Evolutionary conservation across 2,329 filamentous ascomycete genomes (phyloP), one percentile per base, ranked within the genome.

Genomic region (Emydomyces testavorans): DNA sequence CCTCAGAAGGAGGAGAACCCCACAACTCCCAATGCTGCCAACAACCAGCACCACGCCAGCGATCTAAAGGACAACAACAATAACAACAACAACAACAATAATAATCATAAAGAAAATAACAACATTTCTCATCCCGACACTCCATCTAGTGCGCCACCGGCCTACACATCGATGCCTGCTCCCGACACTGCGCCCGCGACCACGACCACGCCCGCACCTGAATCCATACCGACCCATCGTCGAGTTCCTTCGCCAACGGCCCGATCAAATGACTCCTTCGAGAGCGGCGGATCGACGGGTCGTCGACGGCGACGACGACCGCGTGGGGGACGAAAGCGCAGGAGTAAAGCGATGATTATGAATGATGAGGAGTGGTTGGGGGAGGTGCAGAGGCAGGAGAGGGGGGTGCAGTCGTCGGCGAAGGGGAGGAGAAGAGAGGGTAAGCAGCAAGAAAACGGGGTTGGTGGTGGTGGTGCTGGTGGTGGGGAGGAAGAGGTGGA

Each of bases 111-210:
- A n/a, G n/a, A n/a, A n/a, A n/a, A n/a, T n/a, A 20, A 6, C n/a
- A 6, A 29, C 15, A 8, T 15, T 6, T 26, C 34, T 29, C 35
- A 18, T 23, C 20, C 28, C n/a, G 37, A 36, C 15, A 42, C 46
- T 2, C 46, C 46, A 4, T 48, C 37, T 21, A 42, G 29, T 23
- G 37, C 37, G 8, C 46, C 46, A 28, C 46, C 46, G 3, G 38
- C 46, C 7, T 48, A 48, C 21, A 36, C 46, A 4, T 47, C 45
- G 7, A 47, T 16, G 10, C 44, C 35, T n/a, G 36, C 26, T 40
- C 36, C 24, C 13, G 28, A 7, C 15, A 24, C 44, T 11, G 16
- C 36, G n/a, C 18, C 31, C 6, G n/a, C 43, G 1, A 4, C 43
- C 7, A 10, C 31, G n/a, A 2, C n/a, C n/a, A 2, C 16, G 31